Evolutionary conservation across 78 protist species (phyloP), one percentile per base, ranked within the genome.

Genomic region (Dictyostelium capitatum): DNA sequence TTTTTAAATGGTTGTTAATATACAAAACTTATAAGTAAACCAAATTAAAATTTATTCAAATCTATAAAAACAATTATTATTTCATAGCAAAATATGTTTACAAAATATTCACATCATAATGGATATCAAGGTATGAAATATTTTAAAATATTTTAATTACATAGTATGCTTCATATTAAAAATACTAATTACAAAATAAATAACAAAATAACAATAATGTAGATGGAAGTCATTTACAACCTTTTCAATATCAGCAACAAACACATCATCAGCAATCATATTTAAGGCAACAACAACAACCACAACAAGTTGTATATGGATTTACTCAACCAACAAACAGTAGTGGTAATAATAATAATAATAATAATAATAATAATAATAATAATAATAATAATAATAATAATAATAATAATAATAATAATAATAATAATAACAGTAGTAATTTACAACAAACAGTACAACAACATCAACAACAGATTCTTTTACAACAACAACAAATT

Each of bases 211-310:
- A 15, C 25, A 6, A 7, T 9, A 20, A 25, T 56, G 0, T 59
- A 59, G 69, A 59, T 59, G 69, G 69, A 59, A 59, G 69, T 59
- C 69, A 59, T 59, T 59, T 59, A 59, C 69, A n/a, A 8, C 69
- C 69, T 23, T 59, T 59, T 59, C 69, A 59, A 59, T 59, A 59
- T n/a, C 69, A 59, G n/a, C 69, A 59, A 59, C 69, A 59, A 59
- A 9, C 69, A 15, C 25, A 59, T 59, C n/a, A 59, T 23, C 69
- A 59, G 8, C 69, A 59, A 59, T 59, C 69, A 59, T 59, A 59
- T 59, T 59, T 59, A 30, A 59, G 69, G 25, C 69, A 59, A 23
- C 64, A 56, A 20, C 69, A 59, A 59, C 69, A 59, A 59, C 32
- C 69, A 59, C 69, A 59, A 23, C 69, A 59, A 59, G 25, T 59